Conservation (phyloP, 257 asterid species). For the Lantana camara region DNA sequence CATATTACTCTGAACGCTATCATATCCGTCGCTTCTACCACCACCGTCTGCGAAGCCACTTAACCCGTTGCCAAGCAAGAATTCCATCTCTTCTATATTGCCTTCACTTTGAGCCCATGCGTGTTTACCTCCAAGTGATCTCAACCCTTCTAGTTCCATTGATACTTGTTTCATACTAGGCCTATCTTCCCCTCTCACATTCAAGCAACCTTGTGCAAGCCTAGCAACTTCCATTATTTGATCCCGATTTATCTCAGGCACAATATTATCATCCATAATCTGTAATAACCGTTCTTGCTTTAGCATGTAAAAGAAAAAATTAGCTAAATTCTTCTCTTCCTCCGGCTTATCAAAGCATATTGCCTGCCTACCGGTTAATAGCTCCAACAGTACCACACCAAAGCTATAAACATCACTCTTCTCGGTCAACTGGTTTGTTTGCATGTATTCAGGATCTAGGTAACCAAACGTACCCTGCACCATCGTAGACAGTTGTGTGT, state of each 20-base stretch:
- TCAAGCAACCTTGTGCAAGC: neutral
- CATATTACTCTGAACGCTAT: too few species aligned
- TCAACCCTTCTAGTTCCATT: slow-evolving; percentile 5
- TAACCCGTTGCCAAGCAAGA: neutral
- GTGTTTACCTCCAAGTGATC: neutral
- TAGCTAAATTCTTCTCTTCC: slow-evolving; percentile 26
- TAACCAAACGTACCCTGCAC: slow-evolving; percentile 48
- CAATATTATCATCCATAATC: slow-evolving; percentile 24
- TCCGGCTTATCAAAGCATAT: slow-evolving; percentile 13
- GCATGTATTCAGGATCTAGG: slow-evolving; percentile 45
- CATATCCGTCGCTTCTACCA: too few species aligned
- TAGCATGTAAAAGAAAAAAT: slow-evolving; percentile 13
- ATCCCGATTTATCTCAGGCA: neutral
- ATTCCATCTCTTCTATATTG: slow-evolving; percentile 13
- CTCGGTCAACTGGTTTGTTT: slow-evolving; percentile 26
- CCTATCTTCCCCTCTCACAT: slow-evolving; percentile 10
- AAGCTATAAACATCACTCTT: slow-evolving; percentile 50
- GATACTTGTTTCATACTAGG: slow-evolving; percentile 8
- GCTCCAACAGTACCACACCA: slow-evolving; percentile 31
- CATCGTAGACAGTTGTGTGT: slow-evolving; percentile 20
- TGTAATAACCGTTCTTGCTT: neutral
- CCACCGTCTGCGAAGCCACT: too few species aligned
- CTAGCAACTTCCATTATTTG: neutral
- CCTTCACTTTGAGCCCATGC: neutral
- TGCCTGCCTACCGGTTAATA: slow-evolving; percentile 28